Evolutionary conservation across 2,329 filamentous ascomycete species (phyloP), one percentile per base, ranked within the genome.

Genomic region (Calonectria crousiana): DNA sequence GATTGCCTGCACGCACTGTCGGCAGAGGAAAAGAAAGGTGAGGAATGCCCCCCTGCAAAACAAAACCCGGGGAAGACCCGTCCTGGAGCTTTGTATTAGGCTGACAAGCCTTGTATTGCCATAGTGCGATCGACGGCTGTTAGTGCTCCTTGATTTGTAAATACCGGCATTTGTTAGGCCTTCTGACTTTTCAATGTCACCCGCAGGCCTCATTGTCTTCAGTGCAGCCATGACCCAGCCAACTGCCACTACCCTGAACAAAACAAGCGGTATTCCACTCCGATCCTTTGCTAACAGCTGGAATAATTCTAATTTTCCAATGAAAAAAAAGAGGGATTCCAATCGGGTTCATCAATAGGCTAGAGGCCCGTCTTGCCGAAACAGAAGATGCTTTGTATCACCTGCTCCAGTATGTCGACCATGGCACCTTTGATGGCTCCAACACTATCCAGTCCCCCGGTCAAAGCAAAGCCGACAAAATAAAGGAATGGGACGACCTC

Each of bases 351-450:
- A 82, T 87, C 6, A 84, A 81, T 4, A 81, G 81, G 23, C 65
- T 87, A 4, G 86, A 87, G 67, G 81, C 82, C 3, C 82, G 86
- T 0, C 81, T 87, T 2, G 78, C 76, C 1, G 83, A 83, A 32
- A 84, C 81, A 0, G 81, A 82, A 76, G 71, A 78, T n/a, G 81
- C 81, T 3, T 78, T 84, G 0, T 80, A 79, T 23, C 73, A 70
- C 16, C 75, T 82, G 0, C 70, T 84, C 2, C 74, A 79, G 3
- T 72, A 75, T 1, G 62, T 73, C 5, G 68, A 56, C 51, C 68
- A 75, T 1, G 64, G 64, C 0, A 41, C 77, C 0, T 56, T 53
- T 6, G 69, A 74, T 36, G 67, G 47, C 2, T 38, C 28, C 1
- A 32, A 13, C 10, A 51, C 74, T 32, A 69, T 74, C 4, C 75